Conservation (phyloP, 2,329 filamentous ascomycete genomes). For the Epichloe gansuensis region DNA sequence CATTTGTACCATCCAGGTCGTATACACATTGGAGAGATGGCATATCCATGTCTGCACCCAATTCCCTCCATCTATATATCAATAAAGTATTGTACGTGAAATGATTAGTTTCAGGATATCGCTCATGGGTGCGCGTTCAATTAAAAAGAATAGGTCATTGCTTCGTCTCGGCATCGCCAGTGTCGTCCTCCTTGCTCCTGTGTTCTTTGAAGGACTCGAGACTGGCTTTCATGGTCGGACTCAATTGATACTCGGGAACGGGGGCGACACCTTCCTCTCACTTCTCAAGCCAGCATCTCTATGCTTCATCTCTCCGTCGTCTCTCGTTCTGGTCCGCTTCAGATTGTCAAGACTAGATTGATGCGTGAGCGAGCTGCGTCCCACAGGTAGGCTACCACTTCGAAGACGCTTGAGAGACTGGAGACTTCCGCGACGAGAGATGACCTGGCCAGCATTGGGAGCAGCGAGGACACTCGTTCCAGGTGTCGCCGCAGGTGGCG, state of each 20-base stretch:
- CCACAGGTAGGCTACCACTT: conserved; percentile 40
- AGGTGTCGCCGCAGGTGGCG: conserved; percentile 52
- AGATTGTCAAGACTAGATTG: conserved; percentile 33
- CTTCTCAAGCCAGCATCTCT: not conserved
- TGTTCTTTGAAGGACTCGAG: conserved; percentile 7
- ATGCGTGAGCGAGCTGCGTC: conserved; percentile 34
- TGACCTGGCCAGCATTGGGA: conserved; percentile 53
- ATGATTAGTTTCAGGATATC: not conserved
- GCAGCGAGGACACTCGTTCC: conserved; percentile 62
- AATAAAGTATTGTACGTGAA: not conserved
- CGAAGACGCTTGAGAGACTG: conserved; percentile 41
- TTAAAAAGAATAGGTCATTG: not conserved
- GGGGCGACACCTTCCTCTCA: conserved; percentile 43
- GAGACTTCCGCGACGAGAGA: conserved; percentile 41
- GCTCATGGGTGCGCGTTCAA: not conserved
- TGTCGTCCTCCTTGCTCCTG: not conserved
- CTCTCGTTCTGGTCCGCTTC: conserved; percentile 1
- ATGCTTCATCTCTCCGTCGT: not conserved
- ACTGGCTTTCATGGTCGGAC: conserved; percentile 38
- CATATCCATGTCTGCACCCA: not conserved
- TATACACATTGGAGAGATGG: not conserved
- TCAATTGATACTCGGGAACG: conserved; percentile 51
- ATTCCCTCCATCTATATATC: not conserved
- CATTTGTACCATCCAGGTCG: not conserved
- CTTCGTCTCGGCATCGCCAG: not conserved